Evolutionary conservation across 2,329 filamentous ascomycete genomes (phyloP), one percentile per base, ranked within the genome.

Genomic region (Pseudogymnoascus pannorum): DNA sequence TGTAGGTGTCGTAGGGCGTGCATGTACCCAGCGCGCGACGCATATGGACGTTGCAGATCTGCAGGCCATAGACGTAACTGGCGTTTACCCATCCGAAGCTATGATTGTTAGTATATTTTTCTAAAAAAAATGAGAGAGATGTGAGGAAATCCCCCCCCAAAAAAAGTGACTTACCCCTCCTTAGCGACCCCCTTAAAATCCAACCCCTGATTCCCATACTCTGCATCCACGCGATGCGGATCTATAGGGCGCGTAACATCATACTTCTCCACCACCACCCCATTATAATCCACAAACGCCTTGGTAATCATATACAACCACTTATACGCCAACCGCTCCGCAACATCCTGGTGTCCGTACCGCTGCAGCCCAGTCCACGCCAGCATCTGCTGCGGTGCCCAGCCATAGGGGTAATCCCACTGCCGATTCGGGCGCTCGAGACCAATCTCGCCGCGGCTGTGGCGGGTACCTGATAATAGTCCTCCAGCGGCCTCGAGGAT

Each of bases 81-180:
- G 94, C 93, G 72, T 99, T 99, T 70, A 97, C 94, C 94, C 94
- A 99, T 59, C 93, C 94, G 72, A 99, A 99, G 62, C 93, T 96
- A 57, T 24, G 68, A 76, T 64, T 76, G 72, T 71, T 61, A 70
- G 68, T 58, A 58, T 33, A 63, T 65, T 35, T 4, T 5, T 36
- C 8, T 11, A 31, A 9, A 51, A 20, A 6, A 40, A 38, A 38
- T 7, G 11, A 14, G 26, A 59, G 24, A 6, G 16, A 9, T 18
- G 11, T 22, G 3, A n/a, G 24, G 14, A 36, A 5, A 36, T 7
- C 26, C 26, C 26, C 26, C 26, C 4, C 26, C 26, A 63, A 31
- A 26, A 62, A 54, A 60, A 36, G 51, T 42, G 42, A 85, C 89
- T 82, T 78, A 96, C 91, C 93, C 93, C 85, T 97, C 93, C 68